Evolutionary conservation across 192 early-diverging fungal species (phyloP).

Genomic region (Podochytrium sp.): DNA sequence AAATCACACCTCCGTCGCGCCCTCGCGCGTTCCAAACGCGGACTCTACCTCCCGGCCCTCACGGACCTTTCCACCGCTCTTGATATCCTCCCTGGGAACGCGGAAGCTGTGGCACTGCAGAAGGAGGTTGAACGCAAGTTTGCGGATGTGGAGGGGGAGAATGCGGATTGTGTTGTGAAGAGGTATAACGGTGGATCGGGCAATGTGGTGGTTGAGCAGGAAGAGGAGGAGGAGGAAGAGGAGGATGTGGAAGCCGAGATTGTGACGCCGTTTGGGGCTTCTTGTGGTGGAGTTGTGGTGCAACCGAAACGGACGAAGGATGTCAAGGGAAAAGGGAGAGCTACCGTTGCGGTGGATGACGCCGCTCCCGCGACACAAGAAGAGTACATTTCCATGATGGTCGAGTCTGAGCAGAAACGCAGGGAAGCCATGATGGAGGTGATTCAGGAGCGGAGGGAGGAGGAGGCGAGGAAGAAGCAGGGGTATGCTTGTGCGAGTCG

Average conservation of each 20-base stretch:
- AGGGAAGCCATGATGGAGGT: not conserved
- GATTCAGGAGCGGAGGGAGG: not conserved
- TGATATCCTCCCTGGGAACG: not conserved
- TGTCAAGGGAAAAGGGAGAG: not conserved
- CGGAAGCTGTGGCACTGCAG: slow-evolving; percentile 27
- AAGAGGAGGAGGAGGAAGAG: not conserved
- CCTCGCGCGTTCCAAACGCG: slow-evolving; percentile 26
- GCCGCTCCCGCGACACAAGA: not conserved
- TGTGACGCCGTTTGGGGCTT: slow-evolving; percentile 8
- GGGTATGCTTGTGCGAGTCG: not conserved
- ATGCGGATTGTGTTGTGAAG: not conserved
- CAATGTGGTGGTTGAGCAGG: not conserved
- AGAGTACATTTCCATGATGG: not conserved
- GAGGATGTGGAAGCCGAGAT: slow-evolving; percentile 17
- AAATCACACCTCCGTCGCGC: slow-evolving; percentile 36
- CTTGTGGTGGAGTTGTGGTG: slow-evolving; percentile 1
- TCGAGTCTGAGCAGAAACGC: not conserved
- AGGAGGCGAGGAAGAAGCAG: not conserved
- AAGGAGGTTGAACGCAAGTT: slow-evolving; percentile 15
- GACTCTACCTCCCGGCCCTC: slow-evolving; percentile 21
- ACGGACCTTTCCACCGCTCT: slow-evolving; percentile 18
- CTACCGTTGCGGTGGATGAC: not conserved
- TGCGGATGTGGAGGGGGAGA: slow-evolving; percentile 6
- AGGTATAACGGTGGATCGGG: not conserved
- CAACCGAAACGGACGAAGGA: not conserved